Base-by-base conservation (phyloP, 1,284 basidiomycete genomes). In the Tranzscheliella williamsii region DNA sequence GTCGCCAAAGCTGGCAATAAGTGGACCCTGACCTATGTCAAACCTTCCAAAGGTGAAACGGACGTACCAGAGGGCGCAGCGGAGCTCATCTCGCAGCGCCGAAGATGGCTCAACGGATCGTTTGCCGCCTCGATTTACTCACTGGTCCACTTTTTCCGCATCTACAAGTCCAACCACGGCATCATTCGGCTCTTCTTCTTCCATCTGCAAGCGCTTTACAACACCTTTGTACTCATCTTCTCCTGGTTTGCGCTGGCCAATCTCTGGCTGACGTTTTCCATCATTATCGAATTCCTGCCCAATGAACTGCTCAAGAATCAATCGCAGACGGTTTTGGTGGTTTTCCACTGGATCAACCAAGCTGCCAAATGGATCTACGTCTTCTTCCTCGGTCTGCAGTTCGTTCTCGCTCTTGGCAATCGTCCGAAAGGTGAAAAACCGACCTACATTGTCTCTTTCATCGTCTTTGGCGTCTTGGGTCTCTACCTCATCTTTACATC, bases 41-140 rank as follows among this genome's bases (percentile, higher is more conserved):
- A 96, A 79, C 90, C 91, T 4, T 89, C 87, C 72, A 95, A 94
- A 78, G 92, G 91, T 12, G 93, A 95, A 80, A 93, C 91, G 0
- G 90, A 93, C 81, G 91, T 93, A 17, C 91, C 91, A 2, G 93
- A 96, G 79, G 82, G 84, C 20, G 92, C 91, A 4, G 85, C 87
- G 6, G 72, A 77, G 55, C 47, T 98, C 43, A 91, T 95, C 67
- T 90, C 89, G 1, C 92, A 95, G 76, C 86, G 92, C 46, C 84
- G 92, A 43, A 86, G 92, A 42, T 95, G 94, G 94, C 83, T 97
- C 30, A 98, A 97, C 75, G 94, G 94, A 5, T 93, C 90, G 5
- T 96, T 97, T 84, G 94, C 93, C 2, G 90, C 90, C 8, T 92
- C 91, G 3, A 88, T 96, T 30, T 90, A 96, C 80, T 87, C 87